Percentiles rank a stretch among this genome's conserved stretches.
These are phyloP conservation scores for Candida montana DNA, from an alignment of 805 yeast genomes.

Conservation along the genomic window DNA sequence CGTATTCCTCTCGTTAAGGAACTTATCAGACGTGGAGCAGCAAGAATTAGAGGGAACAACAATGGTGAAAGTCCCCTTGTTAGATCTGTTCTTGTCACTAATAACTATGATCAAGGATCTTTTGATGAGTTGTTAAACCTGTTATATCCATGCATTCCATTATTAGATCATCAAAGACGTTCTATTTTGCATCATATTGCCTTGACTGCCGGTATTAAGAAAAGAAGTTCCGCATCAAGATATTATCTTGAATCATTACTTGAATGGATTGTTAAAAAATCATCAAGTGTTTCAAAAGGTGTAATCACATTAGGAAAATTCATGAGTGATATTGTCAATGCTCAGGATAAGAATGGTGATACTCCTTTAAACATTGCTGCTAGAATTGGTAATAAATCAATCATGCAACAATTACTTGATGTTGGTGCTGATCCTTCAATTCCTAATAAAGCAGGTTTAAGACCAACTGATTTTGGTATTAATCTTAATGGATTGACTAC, in stretches of 20 bases:
- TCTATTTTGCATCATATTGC: conserved; percentile 86
- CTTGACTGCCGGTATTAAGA: conserved; percentile 69
- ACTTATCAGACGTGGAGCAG: conserved; percentile 62
- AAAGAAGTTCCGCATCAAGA: conserved; percentile 65
- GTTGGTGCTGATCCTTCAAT: conserved; percentile 82
- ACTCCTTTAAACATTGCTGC: conserved; percentile 93
- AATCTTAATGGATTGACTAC: conserved; percentile 31
- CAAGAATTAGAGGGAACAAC: conserved; percentile 68
- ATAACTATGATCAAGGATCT: conserved; percentile 71
- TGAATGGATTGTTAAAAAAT: conserved; percentile 70
- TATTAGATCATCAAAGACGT: conserved; percentile 65
- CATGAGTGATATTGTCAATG: conserved; percentile 70
- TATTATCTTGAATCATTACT: conserved; percentile 67
- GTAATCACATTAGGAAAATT: conserved; percentile 49
- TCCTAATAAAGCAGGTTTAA: conserved; percentile 79
- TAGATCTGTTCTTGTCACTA: conserved; percentile 78
- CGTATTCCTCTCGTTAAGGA: conserved; percentile 63
- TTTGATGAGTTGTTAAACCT: conserved; percentile 67
- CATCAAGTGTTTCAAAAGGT: conserved; percentile 39
- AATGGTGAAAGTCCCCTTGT: conserved; percentile 86
- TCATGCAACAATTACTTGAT: conserved; percentile 75
- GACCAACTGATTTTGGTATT: conserved; percentile 83
- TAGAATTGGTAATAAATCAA: conserved; percentile 72
- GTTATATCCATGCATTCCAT: conserved; percentile 66
- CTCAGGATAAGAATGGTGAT: conserved; percentile 91